These are phyloP conservation scores for Kwoniella pini DNA, from an alignment of 768 basidiomycete genomes.

Conservation along the genomic window DNA sequence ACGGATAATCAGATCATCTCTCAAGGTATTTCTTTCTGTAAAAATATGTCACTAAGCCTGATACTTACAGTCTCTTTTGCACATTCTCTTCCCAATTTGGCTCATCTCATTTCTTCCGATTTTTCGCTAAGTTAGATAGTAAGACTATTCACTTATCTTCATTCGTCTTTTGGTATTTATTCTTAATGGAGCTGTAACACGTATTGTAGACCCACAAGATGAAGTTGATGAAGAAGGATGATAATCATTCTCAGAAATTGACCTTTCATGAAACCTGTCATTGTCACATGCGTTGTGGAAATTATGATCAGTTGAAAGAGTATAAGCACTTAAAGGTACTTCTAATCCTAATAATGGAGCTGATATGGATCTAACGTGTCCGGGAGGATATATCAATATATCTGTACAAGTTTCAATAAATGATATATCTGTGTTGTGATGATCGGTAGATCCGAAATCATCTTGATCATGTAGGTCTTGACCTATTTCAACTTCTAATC, in stretches of 20 bases:
- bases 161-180: background rate
- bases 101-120: background rate
- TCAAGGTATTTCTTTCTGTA: too few relatives aligned
- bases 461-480: background rate
- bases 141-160: slow-evolving; percentile 8
- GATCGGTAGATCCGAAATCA: slow-evolving; percentile 5
- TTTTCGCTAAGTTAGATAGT: slow-evolving; percentile 1
- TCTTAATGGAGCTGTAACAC: background rate
- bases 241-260: background rate
- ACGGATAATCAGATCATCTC: too few relatives aligned
- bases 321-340: slow-evolving; percentile 7
- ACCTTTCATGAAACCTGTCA: background rate
- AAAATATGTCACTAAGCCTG: too few relatives aligned
- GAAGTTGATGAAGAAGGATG: background rate
- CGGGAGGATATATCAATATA: slow-evolving; percentile 34
- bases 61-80: slow-evolving; percentile 32
- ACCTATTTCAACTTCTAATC: background rate
- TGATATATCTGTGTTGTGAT: background rate
- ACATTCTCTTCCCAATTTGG: slow-evolving; percentile 24
- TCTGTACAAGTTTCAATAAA: background rate
- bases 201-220: too few relatives aligned
- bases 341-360: slow-evolving; percentile 11
- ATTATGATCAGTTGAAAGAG: background rate
- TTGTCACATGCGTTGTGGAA: background rate
- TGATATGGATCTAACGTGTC: slow-evolving; percentile 17